Percentiles rank a stretch among this genome's conserved stretches.
Conservation (phyloP, 2,329 filamentous ascomycete genomes). For the Rhytidhysteron rufulum region DNA sequence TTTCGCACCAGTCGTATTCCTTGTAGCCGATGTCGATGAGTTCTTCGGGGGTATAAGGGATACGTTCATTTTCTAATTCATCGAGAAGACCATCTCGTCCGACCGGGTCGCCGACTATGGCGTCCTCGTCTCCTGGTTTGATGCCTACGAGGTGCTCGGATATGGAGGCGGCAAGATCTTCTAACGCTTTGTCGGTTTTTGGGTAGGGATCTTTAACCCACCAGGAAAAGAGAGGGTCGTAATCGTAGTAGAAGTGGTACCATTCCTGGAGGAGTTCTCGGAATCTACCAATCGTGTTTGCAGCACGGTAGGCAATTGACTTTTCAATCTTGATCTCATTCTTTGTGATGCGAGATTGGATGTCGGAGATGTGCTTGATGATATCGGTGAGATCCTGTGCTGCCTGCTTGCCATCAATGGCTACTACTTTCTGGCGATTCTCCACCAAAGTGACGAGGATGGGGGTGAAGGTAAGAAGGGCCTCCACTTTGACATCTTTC, state of each 20-base stretch:
- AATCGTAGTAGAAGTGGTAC: slow-evolving; percentile 50
- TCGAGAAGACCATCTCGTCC: slow-evolving; percentile 49
- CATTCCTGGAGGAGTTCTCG: slow-evolving; percentile 44
- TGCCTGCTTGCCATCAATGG: slow-evolving; percentile 41
- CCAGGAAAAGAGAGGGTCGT: slow-evolving; percentile 57
- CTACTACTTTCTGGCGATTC: slow-evolving; percentile 43
- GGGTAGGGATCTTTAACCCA: slow-evolving; percentile 50
- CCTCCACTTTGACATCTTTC: slow-evolving; percentile 35
- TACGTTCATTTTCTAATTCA: slow-evolving; percentile 55
- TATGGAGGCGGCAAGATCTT: slow-evolving; percentile 36
- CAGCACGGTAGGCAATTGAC: slow-evolving; percentile 46
- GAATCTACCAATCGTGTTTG: slow-evolving; percentile 41
- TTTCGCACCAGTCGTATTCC: slow-evolving; percentile 55
- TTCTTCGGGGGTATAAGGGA: slow-evolving; percentile 57
- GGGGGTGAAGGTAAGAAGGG: slow-evolving; percentile 45
- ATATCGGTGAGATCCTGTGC: slow-evolving; percentile 42
- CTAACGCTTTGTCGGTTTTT: slow-evolving; percentile 36
- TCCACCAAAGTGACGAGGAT: slow-evolving; percentile 46
- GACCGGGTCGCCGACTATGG: slow-evolving; percentile 57
- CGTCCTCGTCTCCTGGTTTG: slow-evolving; percentile 40
- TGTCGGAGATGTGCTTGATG: slow-evolving; percentile 27
- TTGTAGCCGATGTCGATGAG: slow-evolving; percentile 49
- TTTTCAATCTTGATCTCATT: slow-evolving; percentile 34
- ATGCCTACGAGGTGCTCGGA: slow-evolving; percentile 45
- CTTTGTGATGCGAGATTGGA: slow-evolving; percentile 32